phyloP scores from a whole-genome alignment of 441 rosid genomes.

The Euphorbia schlechtendalii region DNA sequence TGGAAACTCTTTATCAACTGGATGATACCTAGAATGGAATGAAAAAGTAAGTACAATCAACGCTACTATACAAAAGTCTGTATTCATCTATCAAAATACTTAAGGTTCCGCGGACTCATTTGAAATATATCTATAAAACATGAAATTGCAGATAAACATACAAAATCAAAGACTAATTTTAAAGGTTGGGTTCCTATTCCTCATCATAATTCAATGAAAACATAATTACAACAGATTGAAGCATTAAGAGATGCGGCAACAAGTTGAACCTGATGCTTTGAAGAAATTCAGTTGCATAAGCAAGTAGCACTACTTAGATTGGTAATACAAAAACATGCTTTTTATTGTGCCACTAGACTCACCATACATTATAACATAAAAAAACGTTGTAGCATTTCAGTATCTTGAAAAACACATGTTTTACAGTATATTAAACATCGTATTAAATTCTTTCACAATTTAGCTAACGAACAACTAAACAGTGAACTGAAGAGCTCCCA shows the following conservation, averaged over 20 bases:
- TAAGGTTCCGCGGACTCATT: conserved; percentile 2
- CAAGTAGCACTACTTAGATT: neutral
- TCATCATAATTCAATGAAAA: neutral
- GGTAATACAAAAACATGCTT: neutral
- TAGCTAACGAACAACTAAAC: neutral
- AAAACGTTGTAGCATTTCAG: neutral
- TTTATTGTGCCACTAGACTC: neutral
- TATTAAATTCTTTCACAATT: too few relatives aligned
- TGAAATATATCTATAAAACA: neutral
- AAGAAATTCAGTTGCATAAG: neutral
- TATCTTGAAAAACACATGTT: neutral
- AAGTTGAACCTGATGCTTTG: neutral
- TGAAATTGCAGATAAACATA: neutral
- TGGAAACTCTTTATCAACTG: conserved; percentile 6
- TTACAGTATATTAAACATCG: neutral
- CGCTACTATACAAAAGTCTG: neutral
- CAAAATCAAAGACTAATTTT: neutral
- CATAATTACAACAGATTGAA: neutral
- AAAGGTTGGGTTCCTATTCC: neutral
- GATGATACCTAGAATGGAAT: conserved; percentile 19
- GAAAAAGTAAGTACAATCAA: conserved; percentile 12
- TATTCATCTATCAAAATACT: neutral
- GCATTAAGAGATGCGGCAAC: neutral
- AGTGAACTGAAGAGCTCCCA: neutral
- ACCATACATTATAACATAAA: neutral